A percentile compares a stretch with the other conserved stretches of the same genome.
phyloP scores from a whole-genome alignment of 176 grass and related monocot genomes.

The Aegilops sharonensis region DNA sequence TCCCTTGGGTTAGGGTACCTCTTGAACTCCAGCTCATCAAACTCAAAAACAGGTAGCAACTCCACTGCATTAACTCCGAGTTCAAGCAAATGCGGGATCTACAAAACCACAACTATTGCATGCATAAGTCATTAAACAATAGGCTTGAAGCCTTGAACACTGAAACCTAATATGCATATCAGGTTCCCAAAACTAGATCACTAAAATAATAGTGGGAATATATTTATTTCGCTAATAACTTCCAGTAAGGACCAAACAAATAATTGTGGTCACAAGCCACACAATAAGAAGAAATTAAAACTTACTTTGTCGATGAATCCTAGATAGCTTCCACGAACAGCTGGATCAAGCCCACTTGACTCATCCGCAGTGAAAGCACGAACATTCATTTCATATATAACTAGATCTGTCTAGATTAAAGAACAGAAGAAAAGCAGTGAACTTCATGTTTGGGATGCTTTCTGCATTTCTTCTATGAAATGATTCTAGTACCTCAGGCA shows the following conservation, averaged over 20 bases:
- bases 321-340: constrained; percentile 83
- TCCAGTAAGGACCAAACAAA: not conserved
- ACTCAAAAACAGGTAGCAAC: constrained; percentile 94
- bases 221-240: not conserved
- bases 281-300: constrained; percentile 3
- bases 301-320: constrained; percentile 93
- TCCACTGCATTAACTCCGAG: constrained; percentile 97
- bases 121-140: constrained; percentile 22
- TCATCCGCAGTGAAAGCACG: constrained; percentile 83
- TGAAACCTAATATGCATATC: not conserved
- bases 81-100: constrained; percentile 97
- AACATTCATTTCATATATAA: constrained; percentile 99
- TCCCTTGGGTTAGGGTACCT: constrained; percentile 86
- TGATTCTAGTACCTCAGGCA: constrained; percentile 73
- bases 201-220: not conserved
- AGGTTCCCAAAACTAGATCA: constrained; percentile 23
- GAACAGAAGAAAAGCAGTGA: constrained; percentile 25
- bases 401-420: constrained; percentile 88
- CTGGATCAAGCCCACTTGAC: constrained; percentile 59
- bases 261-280: not conserved
- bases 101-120: constrained; percentile 46
- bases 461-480: constrained; percentile 5
- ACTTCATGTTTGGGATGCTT: constrained; percentile 30
- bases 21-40: constrained; percentile 93
- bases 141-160: not conserved